Conservation (phyloP, 2,329 filamentous ascomycete species). For the Seiridium cupressi region DNA sequence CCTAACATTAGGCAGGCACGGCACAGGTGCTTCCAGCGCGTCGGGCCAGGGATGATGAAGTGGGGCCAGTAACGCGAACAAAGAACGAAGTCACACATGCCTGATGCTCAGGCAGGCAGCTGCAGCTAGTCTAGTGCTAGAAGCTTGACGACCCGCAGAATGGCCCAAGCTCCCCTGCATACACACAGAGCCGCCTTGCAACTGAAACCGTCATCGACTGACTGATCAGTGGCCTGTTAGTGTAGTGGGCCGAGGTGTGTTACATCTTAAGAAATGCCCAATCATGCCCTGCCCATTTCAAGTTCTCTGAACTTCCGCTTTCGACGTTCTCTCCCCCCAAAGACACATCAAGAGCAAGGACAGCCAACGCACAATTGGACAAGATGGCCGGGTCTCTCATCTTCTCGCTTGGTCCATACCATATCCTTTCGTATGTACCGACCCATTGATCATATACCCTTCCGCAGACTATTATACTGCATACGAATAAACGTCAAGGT, state of each 20-base stretch:
- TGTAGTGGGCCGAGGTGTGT: conserved; percentile 1
- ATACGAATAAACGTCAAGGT: too few relatives aligned
- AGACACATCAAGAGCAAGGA: background rate
- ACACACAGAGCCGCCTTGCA: background rate
- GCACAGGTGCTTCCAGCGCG: background rate
- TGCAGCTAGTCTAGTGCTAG: background rate
- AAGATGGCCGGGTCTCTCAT: conserved; percentile 51
- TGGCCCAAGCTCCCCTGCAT: conserved; percentile 8
- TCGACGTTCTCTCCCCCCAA: too few relatives aligned
- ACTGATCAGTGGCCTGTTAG: background rate
- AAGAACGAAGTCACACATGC: conserved; percentile 13
- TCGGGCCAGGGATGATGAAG: background rate
- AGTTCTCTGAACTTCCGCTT: background rate
- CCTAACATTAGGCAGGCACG: conserved; percentile 6
- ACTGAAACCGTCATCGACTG: conserved; percentile 6
- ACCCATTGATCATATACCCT: background rate
- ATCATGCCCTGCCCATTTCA: background rate
- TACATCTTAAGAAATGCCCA: background rate
- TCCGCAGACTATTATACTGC: background rate
- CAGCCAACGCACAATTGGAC: conserved; percentile 13
- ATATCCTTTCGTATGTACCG: conserved; percentile 65
- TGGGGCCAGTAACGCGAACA: conserved; percentile 5
- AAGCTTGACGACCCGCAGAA: background rate
- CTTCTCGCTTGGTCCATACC: conserved; percentile 68
- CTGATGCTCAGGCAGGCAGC: background rate